Base-by-base conservation (phyloP, 2,329 filamentous ascomycete species). In the Diaporthe velutina region DNA sequence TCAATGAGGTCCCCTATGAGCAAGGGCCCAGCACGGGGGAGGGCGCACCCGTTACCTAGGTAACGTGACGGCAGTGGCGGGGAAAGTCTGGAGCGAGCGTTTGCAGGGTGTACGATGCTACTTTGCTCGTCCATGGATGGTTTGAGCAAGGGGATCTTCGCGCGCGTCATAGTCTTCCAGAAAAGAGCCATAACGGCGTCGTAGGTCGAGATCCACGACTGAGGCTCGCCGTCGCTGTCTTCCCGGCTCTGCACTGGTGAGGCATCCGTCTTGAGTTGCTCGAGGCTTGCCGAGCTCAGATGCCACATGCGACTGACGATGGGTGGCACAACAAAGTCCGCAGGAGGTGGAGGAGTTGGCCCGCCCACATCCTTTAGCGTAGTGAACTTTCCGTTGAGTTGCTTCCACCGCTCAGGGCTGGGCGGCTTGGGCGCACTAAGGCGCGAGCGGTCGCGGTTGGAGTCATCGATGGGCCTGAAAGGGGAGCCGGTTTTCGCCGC, bases 1-100 rank as follows among this genome's bases (percentile, higher is more conserved):
- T 67, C 42, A 4, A 60, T 68, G 28, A 79, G 38, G 2, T 71
- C 61, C 6, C 40, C 61, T 30, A 79, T 75, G 13, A 72, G 48
- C 22, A 78, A 33, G 19, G 64, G 54, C n/a, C 77, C 73, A n/a
- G 64, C 74, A 7, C 64, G 77, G 13, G 79, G 72, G 19, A 77
- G 74, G 4, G 74, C 73, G 4, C 78, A 73, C 2, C 72, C 79
- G 54, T 77, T 78, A 57, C 78, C 77, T n/a, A 81, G 75, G 61
- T 76, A 79, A 12, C 78, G 76, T 2, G 75, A 75, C 2, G 79
- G 77, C 50, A 81, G 74, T 13, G 80, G 78, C 25, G 80, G 80
- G 33, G 77, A 48, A 40, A 78, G 50, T 45, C 64, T 45, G 71
- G 74, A 75, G 38, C 79, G 76, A 22, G 76, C 74, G 76, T 81